phyloP scores from a whole-genome alignment of 805 yeast species.

The Pichia scutulata region DNA sequence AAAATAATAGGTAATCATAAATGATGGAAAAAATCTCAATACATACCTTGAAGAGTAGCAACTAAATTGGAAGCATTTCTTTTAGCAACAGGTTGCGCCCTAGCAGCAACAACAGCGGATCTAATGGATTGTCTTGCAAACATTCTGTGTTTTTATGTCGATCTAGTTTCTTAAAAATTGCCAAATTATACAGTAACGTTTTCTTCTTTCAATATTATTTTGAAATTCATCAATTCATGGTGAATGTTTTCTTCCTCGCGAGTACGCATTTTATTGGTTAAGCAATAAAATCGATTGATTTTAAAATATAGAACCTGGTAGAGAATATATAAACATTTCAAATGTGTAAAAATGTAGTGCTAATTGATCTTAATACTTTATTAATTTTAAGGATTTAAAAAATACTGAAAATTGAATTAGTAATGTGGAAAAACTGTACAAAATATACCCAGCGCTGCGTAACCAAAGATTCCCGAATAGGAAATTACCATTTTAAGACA shows the following conservation, averaged over 20 bases:
- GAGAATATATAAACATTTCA: neutral
- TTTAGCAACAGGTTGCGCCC: slow-evolving; percentile 23
- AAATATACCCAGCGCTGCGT: neutral
- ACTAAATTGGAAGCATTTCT: slow-evolving; percentile 16
- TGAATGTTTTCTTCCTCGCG: neutral
- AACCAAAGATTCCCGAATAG: neutral
- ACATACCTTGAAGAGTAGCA: neutral
- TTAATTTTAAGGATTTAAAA: neutral
- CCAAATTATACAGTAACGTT: neutral
- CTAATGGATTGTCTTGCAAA: slow-evolving; percentile 29
- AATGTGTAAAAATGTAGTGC: neutral
- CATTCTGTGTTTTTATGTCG: slow-evolving; percentile 14
- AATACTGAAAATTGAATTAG: too few species aligned
- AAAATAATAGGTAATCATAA: too few species aligned
- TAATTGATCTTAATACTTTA: neutral
- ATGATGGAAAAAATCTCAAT: neutral
- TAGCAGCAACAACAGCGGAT: slow-evolving; percentile 21
- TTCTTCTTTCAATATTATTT: neutral
- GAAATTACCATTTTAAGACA: neutral
- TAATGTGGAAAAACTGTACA: neutral
- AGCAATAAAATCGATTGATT: neutral
- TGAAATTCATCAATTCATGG: neutral
- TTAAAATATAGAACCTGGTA: neutral
- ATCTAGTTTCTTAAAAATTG: neutral
- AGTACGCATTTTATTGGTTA: neutral